Evolutionary conservation across 1,284 basidiomycete genomes (phyloP).

Genomic region (Cutaneotrichosporon sp.): DNA sequence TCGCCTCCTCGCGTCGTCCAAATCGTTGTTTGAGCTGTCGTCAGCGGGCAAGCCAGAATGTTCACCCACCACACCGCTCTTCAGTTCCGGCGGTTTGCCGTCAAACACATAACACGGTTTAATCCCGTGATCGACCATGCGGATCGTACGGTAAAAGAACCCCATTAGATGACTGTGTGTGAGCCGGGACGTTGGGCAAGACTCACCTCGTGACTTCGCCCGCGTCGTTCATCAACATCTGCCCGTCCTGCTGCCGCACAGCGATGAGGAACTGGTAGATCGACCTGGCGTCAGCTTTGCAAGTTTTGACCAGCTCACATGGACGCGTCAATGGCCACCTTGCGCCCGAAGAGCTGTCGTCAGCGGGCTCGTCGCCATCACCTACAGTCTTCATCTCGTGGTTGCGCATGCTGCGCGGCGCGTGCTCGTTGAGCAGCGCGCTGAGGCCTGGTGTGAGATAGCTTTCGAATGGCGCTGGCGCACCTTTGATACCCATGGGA

Average conservation of each 20-base stretch:
- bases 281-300: slow-evolving; percentile 34
- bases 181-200: background rate
- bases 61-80: slow-evolving; percentile 81
- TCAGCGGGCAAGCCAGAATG: background rate
- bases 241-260: slow-evolving; percentile 90
- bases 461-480: background rate
- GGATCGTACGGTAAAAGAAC: slow-evolving; percentile 93
- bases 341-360: slow-evolving; percentile 75
- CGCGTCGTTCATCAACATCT: slow-evolving; percentile 91
- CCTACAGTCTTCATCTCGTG: slow-evolving; percentile 83
- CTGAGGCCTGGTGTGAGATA: slow-evolving; percentile 61
- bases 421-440: slow-evolving; percentile 78
- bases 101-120: slow-evolving; percentile 99
- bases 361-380: background rate
- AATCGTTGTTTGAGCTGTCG: slow-evolving; percentile 59
- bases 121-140: slow-evolving; percentile 98
- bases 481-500: slow-evolving; percentile 43
- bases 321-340: slow-evolving; percentile 97
- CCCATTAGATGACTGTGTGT: slow-evolving; percentile 83
- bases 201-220: slow-evolving; percentile 84
- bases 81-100: slow-evolving; percentile 95
- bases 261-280: slow-evolving; percentile 90
- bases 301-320: slow-evolving; percentile 56
- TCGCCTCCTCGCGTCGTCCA: slow-evolving; percentile 83
- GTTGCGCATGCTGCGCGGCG: slow-evolving; percentile 79